Percentiles rank a stretch among this genome's conserved stretches.
Conservation (phyloP, 352 stramenopile genomes). For the Pythium plurisporium region DNA sequence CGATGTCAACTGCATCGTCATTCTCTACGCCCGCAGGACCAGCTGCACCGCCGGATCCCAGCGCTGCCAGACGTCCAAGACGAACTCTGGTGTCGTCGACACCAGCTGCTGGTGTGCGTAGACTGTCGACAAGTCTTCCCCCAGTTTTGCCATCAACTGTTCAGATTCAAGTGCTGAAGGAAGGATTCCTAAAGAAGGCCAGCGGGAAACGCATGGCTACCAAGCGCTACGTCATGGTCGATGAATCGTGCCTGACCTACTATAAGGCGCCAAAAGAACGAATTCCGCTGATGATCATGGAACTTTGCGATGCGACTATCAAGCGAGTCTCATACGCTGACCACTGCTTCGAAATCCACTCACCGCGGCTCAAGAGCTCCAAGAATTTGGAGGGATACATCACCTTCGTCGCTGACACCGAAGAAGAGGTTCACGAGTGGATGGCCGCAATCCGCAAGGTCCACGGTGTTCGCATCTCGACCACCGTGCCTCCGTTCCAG, state of each 20-base stretch:
- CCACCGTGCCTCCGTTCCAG: constrained; percentile 62
- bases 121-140: constrained; percentile 47
- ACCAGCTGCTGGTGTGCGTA: constrained; percentile 27
- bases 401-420: constrained; percentile 80
- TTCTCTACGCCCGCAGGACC: constrained; percentile 23
- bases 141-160: constrained; percentile 61
- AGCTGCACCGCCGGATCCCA: constrained; percentile 5
- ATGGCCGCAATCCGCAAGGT: constrained; percentile 86
- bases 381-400: constrained; percentile 80
- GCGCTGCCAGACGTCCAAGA: constrained; percentile 28
- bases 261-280: constrained; percentile 84
- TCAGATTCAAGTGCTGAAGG: constrained; percentile 74
- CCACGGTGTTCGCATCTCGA: constrained; percentile 70
- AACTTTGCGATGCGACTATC: constrained; percentile 76
- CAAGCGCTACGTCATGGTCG: constrained; percentile 86
- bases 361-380: constrained; percentile 75
- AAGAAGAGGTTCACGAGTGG: constrained; percentile 85
- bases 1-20: constrained; percentile 23
- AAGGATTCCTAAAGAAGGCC: constrained; percentile 79
- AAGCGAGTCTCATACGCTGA: constrained; percentile 80
- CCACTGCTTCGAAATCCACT: constrained; percentile 84
- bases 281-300: constrained; percentile 82
- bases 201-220: constrained; percentile 79
- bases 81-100: constrained; percentile 68
- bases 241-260: constrained; percentile 79